Evolutionary conservation across 768 basidiomycete species (phyloP).

Genomic region (Russula sp.): DNA sequence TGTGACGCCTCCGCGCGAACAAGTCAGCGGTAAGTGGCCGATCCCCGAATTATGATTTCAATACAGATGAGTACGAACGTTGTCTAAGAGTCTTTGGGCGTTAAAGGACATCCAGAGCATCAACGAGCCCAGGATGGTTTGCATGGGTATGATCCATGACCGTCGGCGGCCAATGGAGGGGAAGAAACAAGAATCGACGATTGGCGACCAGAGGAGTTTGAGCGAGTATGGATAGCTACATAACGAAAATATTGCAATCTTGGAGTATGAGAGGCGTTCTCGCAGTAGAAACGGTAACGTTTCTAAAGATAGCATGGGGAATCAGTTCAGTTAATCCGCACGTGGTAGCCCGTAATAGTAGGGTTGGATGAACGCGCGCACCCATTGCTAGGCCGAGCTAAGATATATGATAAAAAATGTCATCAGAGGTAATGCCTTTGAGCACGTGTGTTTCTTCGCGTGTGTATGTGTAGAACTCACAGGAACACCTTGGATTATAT

Average conservation of each 20-base stretch:
- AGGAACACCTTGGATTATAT: constrained; percentile 77
- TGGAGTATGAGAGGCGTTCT: constrained; percentile 94
- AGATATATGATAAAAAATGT: neutral
- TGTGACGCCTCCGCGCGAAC: constrained; percentile 36
- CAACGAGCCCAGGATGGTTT: constrained; percentile 78
- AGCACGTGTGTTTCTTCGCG: neutral
- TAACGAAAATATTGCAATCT: constrained; percentile 90
- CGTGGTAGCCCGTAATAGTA: constrained; percentile 64
- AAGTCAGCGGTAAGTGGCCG: neutral
- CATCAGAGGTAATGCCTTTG: neutral
- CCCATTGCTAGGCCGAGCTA: constrained; percentile 30
- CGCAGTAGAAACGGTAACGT: constrained; percentile 95
- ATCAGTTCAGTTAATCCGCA: constrained; percentile 40
- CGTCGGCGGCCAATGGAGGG: constrained; percentile 84
- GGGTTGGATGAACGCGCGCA: constrained; percentile 5
- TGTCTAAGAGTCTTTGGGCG: constrained; percentile 70
- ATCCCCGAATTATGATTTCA: neutral
- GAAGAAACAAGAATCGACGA: constrained; percentile 88
- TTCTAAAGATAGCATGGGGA: constrained; percentile 45
- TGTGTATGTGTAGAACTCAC: constrained; percentile 46
- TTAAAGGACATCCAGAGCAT: constrained; percentile 77
- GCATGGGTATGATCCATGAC: constrained; percentile 99
- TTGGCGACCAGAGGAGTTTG: constrained; percentile 95
- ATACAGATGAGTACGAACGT: constrained; percentile 47
- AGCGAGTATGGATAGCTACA: constrained; percentile 94